Evolutionary conservation across 805 yeast genomes (phyloP).

Genomic region (Phaffomyces antillensis): DNA sequence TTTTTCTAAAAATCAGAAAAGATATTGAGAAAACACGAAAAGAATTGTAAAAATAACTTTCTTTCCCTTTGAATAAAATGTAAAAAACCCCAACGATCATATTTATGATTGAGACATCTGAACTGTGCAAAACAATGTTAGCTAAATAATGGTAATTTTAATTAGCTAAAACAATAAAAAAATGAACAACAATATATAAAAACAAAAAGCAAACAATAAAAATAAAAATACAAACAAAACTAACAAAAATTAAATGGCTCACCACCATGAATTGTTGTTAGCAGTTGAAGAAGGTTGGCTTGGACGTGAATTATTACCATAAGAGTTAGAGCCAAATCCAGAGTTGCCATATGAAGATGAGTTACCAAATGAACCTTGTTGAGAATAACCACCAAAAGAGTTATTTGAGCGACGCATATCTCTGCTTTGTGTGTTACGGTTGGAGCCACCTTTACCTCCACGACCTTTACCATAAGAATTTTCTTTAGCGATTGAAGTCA

Average conservation of each 20-base stretch:
- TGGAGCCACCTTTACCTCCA: slow-evolving; percentile 37
- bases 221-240: not conserved
- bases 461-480: slow-evolving; percentile 52
- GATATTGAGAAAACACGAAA: not conserved
- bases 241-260: not conserved
- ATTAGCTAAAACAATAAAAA: not conserved
- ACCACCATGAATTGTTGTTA: slow-evolving; percentile 8
- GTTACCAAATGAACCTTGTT: slow-evolving; percentile 9
- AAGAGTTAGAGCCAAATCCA: slow-evolving; percentile 10
- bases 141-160: not conserved
- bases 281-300: slow-evolving; percentile 14
- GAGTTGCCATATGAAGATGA: slow-evolving; percentile 1
- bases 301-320: slow-evolving; percentile 18
- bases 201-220: not conserved
- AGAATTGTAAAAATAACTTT: not conserved
- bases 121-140: slow-evolving; percentile 7
- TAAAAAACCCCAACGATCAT: slow-evolving; percentile 2
- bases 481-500: slow-evolving; percentile 76
- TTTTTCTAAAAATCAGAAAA: not conserved
- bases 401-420: slow-evolving; percentile 42
- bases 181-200: slow-evolving; percentile 1
- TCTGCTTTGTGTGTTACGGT: slow-evolving; percentile 36
- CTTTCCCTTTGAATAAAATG: not conserved
- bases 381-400: slow-evolving; percentile 7
- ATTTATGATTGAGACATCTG: slow-evolving; percentile 14